Evolutionary conservation across 495 filamentous ascomycete species (phyloP).

Genomic region (Penicillium herquei): DNA sequence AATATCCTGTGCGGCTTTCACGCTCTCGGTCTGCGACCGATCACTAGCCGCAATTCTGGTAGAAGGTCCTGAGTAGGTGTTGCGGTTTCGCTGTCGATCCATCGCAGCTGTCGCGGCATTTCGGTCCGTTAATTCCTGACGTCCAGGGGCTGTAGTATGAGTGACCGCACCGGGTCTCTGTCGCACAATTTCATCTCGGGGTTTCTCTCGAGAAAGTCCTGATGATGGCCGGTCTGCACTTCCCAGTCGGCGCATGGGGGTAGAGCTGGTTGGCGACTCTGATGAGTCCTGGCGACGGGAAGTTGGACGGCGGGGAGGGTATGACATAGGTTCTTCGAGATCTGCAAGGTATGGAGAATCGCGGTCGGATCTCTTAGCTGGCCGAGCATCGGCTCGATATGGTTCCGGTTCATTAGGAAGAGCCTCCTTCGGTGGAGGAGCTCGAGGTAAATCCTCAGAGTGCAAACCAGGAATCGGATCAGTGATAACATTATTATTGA

Average conservation of each 20-base stretch:
- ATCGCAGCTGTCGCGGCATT: constrained; percentile 34
- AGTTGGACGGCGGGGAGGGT: constrained; percentile 26
- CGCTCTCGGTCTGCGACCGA: constrained; percentile 57
- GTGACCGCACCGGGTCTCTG: constrained; percentile 43
- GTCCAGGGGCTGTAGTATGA: constrained; percentile 61
- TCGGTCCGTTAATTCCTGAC: constrained; percentile 49
- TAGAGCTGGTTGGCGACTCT: constrained; percentile 36
- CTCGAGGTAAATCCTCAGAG: constrained; percentile 63
- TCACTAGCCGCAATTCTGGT: constrained; percentile 31
- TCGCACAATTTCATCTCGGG: constrained; percentile 24
- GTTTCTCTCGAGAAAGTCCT: constrained; percentile 25
- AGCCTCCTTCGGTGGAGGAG: constrained; percentile 18
- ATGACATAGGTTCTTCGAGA: constrained; percentile 26
- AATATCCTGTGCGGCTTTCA: constrained; percentile 80
- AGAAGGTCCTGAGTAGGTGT: constrained; percentile 46
- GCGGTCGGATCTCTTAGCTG: constrained; percentile 17
- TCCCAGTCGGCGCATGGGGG: constrained; percentile 36
- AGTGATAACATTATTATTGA: constrained; percentile 68
- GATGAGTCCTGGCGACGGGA: constrained; percentile 31
- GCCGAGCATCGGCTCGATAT: constrained; percentile 28
- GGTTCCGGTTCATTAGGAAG: constrained; percentile 9
- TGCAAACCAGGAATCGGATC: constrained; percentile 80
- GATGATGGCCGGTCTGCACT: constrained; percentile 38
- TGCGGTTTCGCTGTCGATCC: constrained; percentile 51
- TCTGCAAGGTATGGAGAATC: constrained; percentile 23